Conservation (phyloP, 805 yeast species). For the Kockiozyma suomiensis region DNA sequence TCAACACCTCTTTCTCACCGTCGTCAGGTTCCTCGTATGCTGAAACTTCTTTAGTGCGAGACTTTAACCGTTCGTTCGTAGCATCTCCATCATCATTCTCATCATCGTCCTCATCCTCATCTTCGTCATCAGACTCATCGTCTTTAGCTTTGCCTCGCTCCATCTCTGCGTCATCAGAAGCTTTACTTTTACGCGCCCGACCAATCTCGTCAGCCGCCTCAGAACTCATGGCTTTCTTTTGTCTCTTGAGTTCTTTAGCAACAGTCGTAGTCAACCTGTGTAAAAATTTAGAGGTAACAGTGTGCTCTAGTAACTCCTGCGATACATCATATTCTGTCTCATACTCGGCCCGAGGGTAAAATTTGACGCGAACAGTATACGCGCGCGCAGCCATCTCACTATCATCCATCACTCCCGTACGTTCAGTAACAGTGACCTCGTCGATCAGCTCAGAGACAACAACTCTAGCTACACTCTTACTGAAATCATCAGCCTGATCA, state of each 20-base stretch:
- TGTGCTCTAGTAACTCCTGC: conserved; percentile 72
- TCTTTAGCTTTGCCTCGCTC: conserved; percentile 49
- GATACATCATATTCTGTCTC: conserved; percentile 85
- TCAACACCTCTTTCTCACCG: conserved; percentile 89
- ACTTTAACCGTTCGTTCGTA: conserved; percentile 60
- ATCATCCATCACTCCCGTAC: conserved; percentile 62
- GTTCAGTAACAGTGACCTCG: conserved; percentile 81
- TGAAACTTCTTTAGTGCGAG: conserved; percentile 78
- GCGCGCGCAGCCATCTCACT: conserved; percentile 60
- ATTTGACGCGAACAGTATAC: conserved; percentile 71
- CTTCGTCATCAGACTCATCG: conserved; percentile 41
- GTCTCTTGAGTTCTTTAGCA: conserved; percentile 79
- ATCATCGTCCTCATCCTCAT: conserved; percentile 47
- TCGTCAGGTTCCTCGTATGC: conserved; percentile 96
- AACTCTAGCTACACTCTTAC: conserved; percentile 85
- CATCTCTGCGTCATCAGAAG: conserved; percentile 62
- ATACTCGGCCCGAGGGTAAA: conserved; percentile 77
- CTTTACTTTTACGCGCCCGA: conserved; percentile 41
- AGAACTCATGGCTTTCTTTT: conserved; percentile 53
- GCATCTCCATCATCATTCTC: conserved; percentile 65
- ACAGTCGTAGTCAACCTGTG: conserved; percentile 65
- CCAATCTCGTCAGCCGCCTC: conserved; percentile 48
- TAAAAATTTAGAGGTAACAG: conserved; percentile 68
- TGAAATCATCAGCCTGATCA: conserved; percentile 87
- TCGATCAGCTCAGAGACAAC: conserved; percentile 87